These are phyloP conservation scores for Puccinia novopanici DNA, from an alignment of 1,284 basidiomycete genomes.

Conservation along the genomic window DNA sequence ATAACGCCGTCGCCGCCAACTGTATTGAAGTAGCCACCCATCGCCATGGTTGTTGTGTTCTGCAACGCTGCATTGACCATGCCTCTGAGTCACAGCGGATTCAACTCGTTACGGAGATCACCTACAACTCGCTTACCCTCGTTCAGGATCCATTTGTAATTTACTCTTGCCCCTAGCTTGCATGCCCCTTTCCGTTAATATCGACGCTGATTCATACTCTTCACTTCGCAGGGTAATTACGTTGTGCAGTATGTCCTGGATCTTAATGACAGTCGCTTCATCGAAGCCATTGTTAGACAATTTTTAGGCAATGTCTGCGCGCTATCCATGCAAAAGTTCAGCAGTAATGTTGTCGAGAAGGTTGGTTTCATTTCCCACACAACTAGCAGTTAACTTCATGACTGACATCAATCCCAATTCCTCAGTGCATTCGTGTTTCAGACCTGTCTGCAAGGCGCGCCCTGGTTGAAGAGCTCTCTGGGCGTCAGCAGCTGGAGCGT, in stretches of 20 bases:
- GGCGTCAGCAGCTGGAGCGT: slow-evolving; percentile 91
- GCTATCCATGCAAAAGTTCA: slow-evolving; percentile 97
- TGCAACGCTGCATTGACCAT: slow-evolving; percentile 98
- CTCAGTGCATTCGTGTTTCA: slow-evolving; percentile 92
- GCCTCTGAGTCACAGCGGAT: slow-evolving; percentile 92
- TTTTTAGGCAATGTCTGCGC: slow-evolving; percentile 97
- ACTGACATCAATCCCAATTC: slow-evolving; percentile 51
- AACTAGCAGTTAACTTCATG: background rate
- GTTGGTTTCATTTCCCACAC: slow-evolving; percentile 59
- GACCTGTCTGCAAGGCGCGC: slow-evolving; percentile 91
- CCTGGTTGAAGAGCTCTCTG: slow-evolving; percentile 91
- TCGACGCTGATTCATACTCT: slow-evolving; percentile 9
- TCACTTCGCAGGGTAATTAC: slow-evolving; percentile 55
- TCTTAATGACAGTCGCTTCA: slow-evolving; percentile 95
- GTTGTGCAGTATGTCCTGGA: slow-evolving; percentile 95
- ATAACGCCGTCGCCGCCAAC: slow-evolving; percentile 97
- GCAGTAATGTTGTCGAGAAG: slow-evolving; percentile 92
- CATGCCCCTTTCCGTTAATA: too few relatives aligned
- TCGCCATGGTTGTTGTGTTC: slow-evolving; percentile 96
- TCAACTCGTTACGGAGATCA: slow-evolving; percentile 98
- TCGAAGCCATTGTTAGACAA: slow-evolving; percentile 93
- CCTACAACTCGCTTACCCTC: slow-evolving; percentile 92
- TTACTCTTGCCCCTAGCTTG: slow-evolving; percentile 81
- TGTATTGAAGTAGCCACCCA: slow-evolving; percentile 99
- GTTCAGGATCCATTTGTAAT: slow-evolving; percentile 80